Evolutionary conservation across 495 filamentous ascomycete species (phyloP), one percentile per base, ranked within the genome.

Genomic region (Gamarada debralockiae): DNA sequence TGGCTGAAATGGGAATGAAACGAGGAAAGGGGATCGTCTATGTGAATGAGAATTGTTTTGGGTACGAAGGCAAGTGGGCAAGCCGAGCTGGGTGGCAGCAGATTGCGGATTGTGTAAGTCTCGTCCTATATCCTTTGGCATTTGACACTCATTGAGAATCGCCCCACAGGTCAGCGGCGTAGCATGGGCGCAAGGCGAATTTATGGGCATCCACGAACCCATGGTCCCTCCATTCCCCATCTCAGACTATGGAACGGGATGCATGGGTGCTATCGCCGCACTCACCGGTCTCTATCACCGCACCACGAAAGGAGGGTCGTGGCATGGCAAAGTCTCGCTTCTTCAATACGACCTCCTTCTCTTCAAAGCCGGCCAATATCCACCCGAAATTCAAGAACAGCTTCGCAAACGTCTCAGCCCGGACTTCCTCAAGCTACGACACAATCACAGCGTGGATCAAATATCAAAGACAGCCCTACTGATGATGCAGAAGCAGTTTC

Each of bases 201-300:
- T 60, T 66, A 89, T 91, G 84, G 84, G 84, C 10, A 68, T 81
- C 9, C 60, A 76, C 10, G 81, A 82, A 55, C 86, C 87, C 3
- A 78, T 89, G n/a, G 80, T 90, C 0, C 87, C 87, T 42, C 86
- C 86, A 0, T 90, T 90, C 67, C 88, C 87, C 20, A 90, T 88
- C 72, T 87, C 82, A 33, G 87, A 90, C 68, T 90, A 92, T 65
- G 83, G 86, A 24, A 89, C 87, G 2, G 87, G 80, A 63, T 56
- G 79, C 39, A 60, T 86, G 68, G 84, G 84, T 18, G 77, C 78
- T 23, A 76, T 85, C 54, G 81, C 82, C 23, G 84, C 82, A n/a
- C 52, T 55, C 23, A 48, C 21, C 21, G 43, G 52, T 12, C 45
- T 55, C 14, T 49, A 55, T 23, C 14, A 55, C 44, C 52, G 52